These are phyloP conservation scores for Grosmannia serpens DNA, from an alignment of 2,329 filamentous ascomycete species.

Conservation along the genomic window DNA sequence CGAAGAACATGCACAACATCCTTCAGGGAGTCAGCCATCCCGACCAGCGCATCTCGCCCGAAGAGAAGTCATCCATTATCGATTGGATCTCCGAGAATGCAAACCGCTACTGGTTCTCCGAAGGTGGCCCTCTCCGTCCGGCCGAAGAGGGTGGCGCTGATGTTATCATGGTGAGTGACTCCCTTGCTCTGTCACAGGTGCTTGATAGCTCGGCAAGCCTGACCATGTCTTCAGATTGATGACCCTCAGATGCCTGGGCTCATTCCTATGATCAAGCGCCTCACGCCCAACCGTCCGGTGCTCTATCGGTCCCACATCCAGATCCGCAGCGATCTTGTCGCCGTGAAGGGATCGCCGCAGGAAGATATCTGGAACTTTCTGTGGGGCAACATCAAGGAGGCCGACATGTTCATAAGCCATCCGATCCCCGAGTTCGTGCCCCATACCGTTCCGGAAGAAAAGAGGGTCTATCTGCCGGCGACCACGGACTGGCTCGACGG, in stretches of 20 bases:
- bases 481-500: conserved; percentile 80
- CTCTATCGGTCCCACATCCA: conserved; percentile 78
- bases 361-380: conserved; percentile 65
- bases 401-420: conserved; percentile 74
- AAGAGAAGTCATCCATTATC: conserved; percentile 51
- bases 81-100: conserved; percentile 67
- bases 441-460: conserved; percentile 48
- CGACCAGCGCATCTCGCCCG: conserved; percentile 49
- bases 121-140: conserved; percentile 54
- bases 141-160: conserved; percentile 62
- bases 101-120: conserved; percentile 59
- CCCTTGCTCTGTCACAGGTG: conserved; percentile 15
- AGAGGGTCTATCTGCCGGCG: conserved; percentile 65
- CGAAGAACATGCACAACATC: conserved; percentile 83
- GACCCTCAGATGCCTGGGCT: conserved; percentile 77
- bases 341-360: conserved; percentile 51
- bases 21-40: conserved; percentile 65
- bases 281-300: conserved; percentile 62
- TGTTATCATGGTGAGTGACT: conserved; percentile 45
- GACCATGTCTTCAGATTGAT: conserved; percentile 42
- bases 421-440: conserved; percentile 69
- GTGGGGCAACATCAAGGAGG: conserved; percentile 57
- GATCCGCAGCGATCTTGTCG: conserved; percentile 62
- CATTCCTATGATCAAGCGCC: conserved; percentile 61
- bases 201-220: not conserved